Evolutionary conservation across 768 basidiomycete species (phyloP).

Genomic region (Amanita subjunquillea): DNA sequence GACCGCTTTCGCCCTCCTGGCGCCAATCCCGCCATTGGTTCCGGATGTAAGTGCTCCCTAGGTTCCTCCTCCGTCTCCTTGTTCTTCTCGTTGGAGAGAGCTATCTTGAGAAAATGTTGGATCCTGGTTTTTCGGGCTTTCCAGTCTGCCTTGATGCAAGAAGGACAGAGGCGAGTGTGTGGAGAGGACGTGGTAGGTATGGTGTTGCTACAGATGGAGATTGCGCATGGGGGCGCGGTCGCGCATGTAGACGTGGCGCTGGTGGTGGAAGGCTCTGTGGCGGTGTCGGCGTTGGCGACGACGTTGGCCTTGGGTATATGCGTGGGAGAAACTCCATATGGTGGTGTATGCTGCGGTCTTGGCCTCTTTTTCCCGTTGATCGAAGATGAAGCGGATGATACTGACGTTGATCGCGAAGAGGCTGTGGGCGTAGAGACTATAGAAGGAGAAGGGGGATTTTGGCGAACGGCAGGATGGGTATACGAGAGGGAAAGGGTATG

Average conservation of each 20-base stretch:
- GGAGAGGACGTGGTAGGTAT: neutral
- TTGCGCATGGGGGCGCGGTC: neutral
- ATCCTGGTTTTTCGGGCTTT: neutral
- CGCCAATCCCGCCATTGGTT: neutral
- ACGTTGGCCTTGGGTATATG: too few species aligned
- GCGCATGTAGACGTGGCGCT: neutral
- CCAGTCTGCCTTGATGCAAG: neutral
- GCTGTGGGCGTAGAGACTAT: too few species aligned
- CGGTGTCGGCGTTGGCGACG: too few species aligned
- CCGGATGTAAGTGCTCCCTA: neutral
- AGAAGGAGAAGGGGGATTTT: too few species aligned
- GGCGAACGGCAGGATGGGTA: too few species aligned
- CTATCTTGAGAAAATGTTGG: neutral
- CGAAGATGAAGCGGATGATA: too few species aligned
- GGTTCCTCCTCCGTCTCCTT: neutral
- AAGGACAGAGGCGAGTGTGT: neutral
- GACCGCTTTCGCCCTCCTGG: neutral
- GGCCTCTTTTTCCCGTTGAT: too few species aligned
- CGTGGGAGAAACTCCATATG: too few species aligned
- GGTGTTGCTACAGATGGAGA: neutral
- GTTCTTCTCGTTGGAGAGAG: neutral
- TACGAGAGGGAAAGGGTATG: too few species aligned
- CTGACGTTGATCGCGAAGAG: too few species aligned
- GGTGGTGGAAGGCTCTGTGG: neutral
- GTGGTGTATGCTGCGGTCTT: too few species aligned